A percentile compares a stretch with the other conserved stretches of the same genome.
phyloP scores from a whole-genome alignment of 768 basidiomycete species.

The Chalciporus piperatus region DNA sequence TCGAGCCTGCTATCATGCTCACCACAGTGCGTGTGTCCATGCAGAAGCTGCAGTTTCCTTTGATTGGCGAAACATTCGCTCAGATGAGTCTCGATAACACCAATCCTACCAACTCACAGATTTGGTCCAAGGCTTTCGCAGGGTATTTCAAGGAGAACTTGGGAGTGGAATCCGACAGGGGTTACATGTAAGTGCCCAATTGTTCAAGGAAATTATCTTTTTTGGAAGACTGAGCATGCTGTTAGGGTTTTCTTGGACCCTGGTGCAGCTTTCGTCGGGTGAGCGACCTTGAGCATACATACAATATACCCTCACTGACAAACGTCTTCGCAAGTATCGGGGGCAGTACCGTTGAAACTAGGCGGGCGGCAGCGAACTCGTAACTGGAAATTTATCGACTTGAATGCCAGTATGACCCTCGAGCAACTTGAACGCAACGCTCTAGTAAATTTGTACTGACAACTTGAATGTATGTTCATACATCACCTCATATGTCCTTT shows the following conservation, averaged over 20 bases:
- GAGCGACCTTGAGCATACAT: background rate
- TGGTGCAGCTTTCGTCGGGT: constrained; percentile 25
- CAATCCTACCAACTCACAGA: constrained; percentile 42
- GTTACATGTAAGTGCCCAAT: constrained; percentile 50
- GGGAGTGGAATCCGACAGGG: constrained; percentile 47
- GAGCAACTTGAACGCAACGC: background rate
- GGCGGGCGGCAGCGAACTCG: background rate
- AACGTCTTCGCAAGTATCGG: constrained; percentile 2
- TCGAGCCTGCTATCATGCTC: constrained; percentile 65
- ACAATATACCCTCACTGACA: background rate
- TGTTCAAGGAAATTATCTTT: background rate
- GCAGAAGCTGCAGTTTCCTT: background rate
- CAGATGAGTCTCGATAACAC: constrained; percentile 61
- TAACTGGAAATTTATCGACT: background rate
- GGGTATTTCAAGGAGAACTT: constrained; percentile 54
- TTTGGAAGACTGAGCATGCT: background rate
- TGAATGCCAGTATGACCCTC: background rate
- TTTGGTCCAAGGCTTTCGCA: constrained; percentile 55
- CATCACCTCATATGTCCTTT: no score
- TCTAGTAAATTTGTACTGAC: no score
- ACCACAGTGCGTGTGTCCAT: constrained; percentile 44
- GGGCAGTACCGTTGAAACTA: constrained; percentile 14
- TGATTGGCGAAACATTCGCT: background rate
- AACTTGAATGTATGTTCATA: no score
- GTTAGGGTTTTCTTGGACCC: constrained; percentile 27